Evolutionary conservation across 345 rosid species (phyloP), one percentile per base, ranked within the genome.

Genomic region (Corchorus olitorius): DNA sequence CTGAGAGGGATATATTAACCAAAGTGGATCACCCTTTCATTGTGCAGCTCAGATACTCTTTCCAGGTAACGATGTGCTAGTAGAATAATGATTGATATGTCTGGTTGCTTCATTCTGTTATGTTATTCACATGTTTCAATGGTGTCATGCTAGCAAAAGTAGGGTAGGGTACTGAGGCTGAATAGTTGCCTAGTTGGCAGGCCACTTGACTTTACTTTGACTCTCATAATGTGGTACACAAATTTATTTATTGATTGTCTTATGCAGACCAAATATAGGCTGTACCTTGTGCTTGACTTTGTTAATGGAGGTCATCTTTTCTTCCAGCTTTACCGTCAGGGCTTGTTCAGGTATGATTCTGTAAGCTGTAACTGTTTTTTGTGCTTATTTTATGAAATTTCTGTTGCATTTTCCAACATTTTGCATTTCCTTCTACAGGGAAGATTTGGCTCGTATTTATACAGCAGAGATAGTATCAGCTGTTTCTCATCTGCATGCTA

Each of bases 271-370:
- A 93, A 96, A 76, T 96, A 96, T 58, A 86, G 98, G 78, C 80
- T 96, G 5, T 96, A 92, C 77, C 98, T 93, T 19, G 94, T 96
- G 83, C 81, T 96, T 33, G 99, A 96, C 82, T 96, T 96, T 85
- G 88, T 96, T 61, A 96, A 96, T 65, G 99, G 99, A 20, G 99
- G 98, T 6, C 99, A 96, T 86, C 93, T 96, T 2, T 96, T 96
- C 83, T 96, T 96, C 83, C 99, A 96, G 89, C 97, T 96, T 68
- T 92, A 91, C 80, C 87, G 89, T 78, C 99, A 93, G 71, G 99
- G 99, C 68, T 97, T 96, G 75, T 96, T 96, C 90, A 91, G 97
- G 98, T 93, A 84, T 54, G 43, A 59, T 45, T 33, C 33, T 33
- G 46, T 50, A 16, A 8, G 33, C 15, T 16, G 46, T 72, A 56